Evolutionary conservation across 1,284 basidiomycete genomes (phyloP).

Genomic region (Cystobasidium pallidum): DNA sequence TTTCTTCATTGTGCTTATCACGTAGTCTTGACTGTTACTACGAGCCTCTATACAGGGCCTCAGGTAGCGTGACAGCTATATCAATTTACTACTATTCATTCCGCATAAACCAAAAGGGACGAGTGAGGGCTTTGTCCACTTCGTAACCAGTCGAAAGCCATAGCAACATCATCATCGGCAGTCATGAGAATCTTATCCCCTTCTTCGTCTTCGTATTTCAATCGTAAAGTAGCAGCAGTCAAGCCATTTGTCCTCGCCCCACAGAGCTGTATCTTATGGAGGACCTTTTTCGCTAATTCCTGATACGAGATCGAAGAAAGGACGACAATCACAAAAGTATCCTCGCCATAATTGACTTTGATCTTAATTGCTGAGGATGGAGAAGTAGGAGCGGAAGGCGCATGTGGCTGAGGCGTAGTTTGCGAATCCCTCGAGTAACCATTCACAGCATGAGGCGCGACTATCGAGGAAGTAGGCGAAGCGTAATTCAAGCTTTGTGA

Average conservation of each 20-base stretch:
- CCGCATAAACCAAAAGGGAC: conserved; percentile 33
- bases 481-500: conserved; percentile 44
- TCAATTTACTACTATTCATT: too few species aligned
- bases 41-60: too few species aligned
- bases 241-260: conserved; percentile 63
- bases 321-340: conserved; percentile 90
- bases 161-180: conserved; percentile 84
- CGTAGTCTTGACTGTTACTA: too few species aligned
- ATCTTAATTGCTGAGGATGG: conserved; percentile 46
- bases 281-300: conserved; percentile 84
- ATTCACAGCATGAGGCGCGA: not conserved
- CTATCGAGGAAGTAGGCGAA: conserved; percentile 43
- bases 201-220: conserved; percentile 88
- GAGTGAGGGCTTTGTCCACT: conserved; percentile 4
- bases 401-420: conserved; percentile 5
- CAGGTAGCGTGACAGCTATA: too few species aligned
- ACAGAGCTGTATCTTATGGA: conserved; percentile 86
- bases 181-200: conserved; percentile 83
- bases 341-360: conserved; percentile 77
- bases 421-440: conserved; percentile 4
- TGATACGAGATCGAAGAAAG: conserved; percentile 73
- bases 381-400: conserved; percentile 16
- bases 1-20: too few species aligned
- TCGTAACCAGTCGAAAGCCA: conserved; percentile 70
- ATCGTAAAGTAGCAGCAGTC: conserved; percentile 69